Evolutionary conservation across 2,329 filamentous ascomycete genomes (phyloP).

Genomic region (Tolypocladium capitatum): DNA sequence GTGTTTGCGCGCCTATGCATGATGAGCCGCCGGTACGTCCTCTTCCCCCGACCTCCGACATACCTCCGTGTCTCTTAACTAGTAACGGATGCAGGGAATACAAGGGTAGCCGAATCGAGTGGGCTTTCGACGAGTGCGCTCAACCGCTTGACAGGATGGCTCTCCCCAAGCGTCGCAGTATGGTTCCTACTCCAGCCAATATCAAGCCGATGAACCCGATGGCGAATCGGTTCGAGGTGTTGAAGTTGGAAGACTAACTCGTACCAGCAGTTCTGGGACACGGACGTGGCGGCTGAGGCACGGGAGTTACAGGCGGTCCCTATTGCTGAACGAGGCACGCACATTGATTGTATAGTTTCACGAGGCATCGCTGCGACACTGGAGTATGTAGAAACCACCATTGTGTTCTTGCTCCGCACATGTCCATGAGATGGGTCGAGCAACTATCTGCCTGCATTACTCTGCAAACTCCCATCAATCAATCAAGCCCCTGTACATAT

Average conservation of each 20-base stretch:
- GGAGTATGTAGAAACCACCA: neutral
- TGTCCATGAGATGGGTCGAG: neutral
- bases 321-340: too few species aligned
- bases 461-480: neutral
- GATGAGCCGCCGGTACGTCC: conserved; percentile 44
- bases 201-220: conserved; percentile 22
- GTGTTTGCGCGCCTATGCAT: conserved; percentile 67
- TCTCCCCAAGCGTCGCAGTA: conserved; percentile 7
- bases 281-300: neutral
- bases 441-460: neutral
- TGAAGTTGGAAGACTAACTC: conserved; percentile 33
- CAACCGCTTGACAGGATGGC: conserved; percentile 31
- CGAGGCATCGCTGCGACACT: neutral
- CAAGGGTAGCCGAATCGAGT: conserved; percentile 57
- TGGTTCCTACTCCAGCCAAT: conserved; percentile 12
- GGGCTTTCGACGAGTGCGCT: conserved; percentile 60
- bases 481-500: neutral
- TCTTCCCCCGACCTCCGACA: neutral
- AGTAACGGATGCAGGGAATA: conserved; percentile 36
- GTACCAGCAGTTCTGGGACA: neutral
- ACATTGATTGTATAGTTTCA: neutral
- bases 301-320: too few species aligned
- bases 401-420: neutral
- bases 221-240: conserved; percentile 49
- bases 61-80: too few species aligned